A percentile compares a stretch with the other conserved stretches of the same genome.
Evolutionary conservation across 495 filamentous ascomycete species (phyloP).

Genomic region (Entonaema liquescens): DNA sequence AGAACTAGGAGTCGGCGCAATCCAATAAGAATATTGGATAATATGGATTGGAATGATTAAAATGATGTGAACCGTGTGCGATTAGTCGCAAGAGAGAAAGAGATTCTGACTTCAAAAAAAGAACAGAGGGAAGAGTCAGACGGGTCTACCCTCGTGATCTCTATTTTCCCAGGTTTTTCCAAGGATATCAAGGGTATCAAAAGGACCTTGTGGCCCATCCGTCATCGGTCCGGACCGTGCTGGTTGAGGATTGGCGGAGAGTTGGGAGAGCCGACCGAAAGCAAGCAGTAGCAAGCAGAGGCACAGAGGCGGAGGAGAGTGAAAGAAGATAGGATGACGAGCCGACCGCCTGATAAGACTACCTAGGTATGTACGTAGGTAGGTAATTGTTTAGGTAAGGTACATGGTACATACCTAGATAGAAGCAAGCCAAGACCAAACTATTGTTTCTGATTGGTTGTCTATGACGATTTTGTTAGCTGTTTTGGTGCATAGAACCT

Average conservation of each 20-base stretch:
- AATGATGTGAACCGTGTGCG: neutral
- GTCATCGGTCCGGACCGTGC: constrained; percentile 48
- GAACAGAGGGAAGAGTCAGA: constrained; percentile 38
- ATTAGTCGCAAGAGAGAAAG: neutral
- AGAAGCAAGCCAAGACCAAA: constrained; percentile 35
- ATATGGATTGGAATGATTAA: neutral
- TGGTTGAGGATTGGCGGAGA: constrained; percentile 22
- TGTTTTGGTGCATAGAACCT: constrained; percentile 19
- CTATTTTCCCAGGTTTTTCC: neutral
- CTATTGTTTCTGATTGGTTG: constrained; percentile 25
- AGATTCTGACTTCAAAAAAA: neutral
- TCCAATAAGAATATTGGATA: neutral
- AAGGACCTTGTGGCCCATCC: constrained; percentile 46
- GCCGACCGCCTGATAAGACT: constrained; percentile 42
- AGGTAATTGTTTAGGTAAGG: neutral
- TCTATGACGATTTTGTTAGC: constrained; percentile 34
- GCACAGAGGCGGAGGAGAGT: neutral
- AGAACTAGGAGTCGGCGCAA: neutral
- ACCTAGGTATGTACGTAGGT: neutral
- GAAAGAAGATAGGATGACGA: constrained; percentile 38
- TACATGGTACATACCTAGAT: constrained; percentile 8
- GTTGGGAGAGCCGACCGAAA: constrained; percentile 24
- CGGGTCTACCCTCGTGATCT: constrained; percentile 46
- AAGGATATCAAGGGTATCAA: constrained; percentile 4
- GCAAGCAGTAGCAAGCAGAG: neutral